These are phyloP conservation scores for slime mould (Dictyostelium discoideum) DNA, from an alignment of 78 protist species.

Conservation along the genomic window DNA sequence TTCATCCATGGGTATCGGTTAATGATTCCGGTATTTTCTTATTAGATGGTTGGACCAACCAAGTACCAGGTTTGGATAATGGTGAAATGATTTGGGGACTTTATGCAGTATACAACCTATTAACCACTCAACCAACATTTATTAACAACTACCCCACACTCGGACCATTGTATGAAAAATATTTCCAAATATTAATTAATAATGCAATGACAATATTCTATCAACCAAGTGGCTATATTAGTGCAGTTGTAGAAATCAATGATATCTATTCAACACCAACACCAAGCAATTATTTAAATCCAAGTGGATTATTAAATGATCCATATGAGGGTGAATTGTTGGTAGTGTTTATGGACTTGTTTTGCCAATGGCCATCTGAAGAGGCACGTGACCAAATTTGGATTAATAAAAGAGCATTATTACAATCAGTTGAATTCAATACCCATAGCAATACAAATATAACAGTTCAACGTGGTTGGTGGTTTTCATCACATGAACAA, in stretches of 20 bases:
- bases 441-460: conserved; percentile 22
- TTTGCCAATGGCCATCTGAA: conserved; percentile 45
- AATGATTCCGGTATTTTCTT: conserved; percentile 52
- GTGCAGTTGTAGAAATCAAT: conserved; percentile 35
- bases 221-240: conserved; percentile 16
- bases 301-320: conserved; percentile 51
- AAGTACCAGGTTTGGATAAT: conserved; percentile 74
- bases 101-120: conserved; percentile 8
- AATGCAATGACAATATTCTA: conserved; percentile 67
- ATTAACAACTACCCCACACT: neutral
- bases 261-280: conserved; percentile 62
- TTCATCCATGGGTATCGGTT: conserved; percentile 73
- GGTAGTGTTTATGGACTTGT: conserved; percentile 72
- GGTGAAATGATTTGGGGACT: conserved; percentile 86
- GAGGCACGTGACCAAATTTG: conserved; percentile 62
- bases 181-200: conserved; percentile 11
- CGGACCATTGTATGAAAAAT: conserved; percentile 16
- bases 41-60: conserved; percentile 36
- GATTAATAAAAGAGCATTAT: conserved; percentile 53
- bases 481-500: conserved; percentile 81
- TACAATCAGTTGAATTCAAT: conserved; percentile 20
- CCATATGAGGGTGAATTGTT: conserved; percentile 83
- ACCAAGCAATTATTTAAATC: conserved; percentile 29
- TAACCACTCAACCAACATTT: neutral
- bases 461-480: conserved; percentile 77